Base-by-base conservation (phyloP, 1,284 basidiomycete species). In the Mycena sp. region DNA sequence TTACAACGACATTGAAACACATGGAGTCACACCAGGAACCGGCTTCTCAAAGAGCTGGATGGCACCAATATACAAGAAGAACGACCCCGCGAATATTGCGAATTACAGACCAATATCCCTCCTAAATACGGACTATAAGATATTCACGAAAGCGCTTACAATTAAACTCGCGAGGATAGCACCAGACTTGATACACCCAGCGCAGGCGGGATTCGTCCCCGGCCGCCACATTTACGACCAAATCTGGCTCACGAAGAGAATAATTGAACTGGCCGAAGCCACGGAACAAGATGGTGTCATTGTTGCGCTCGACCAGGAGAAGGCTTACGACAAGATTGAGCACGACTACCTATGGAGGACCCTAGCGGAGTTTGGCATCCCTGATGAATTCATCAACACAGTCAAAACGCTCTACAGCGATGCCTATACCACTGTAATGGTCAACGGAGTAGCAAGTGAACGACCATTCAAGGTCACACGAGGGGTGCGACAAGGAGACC, bases 401-500 rank as follows among this genome's bases (percentile, higher is more conserved):
- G 32, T 35, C 9, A 35, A 35, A 35, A 14, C 32, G 32, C 32
- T 35, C 32, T 4, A 76, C 38, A 12, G 29, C 6, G 38, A 64
- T 6, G 73, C 72, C 0, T 26, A 62, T 1, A 76, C 70, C 0
- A 0, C 23, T 2, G 56, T 75, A 1, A 67, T 70, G 1, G 58
- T 76, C 0, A 76, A 77, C n/a, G 71, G 72, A 0, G 41, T 52
- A 0, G 2, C 11, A 0, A 70, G 71, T n/a, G 11, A 17, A 0
- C 2, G 26, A 6, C 46, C 35, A 0, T 76, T 70, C 61, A 28
- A 19, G 0, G 59, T 76, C 0, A 63, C 48, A 0, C 4, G 72
- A 23, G 76, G 75, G 0, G 74, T 77, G 0, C 0, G 71, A 3
- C 73, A 77, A 46, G 72, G 70, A 0, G 71, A 76, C 59, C 74